Evolutionary conservation across 2,329 filamentous ascomycete species (phyloP), one percentile per base, ranked within the genome.

Genomic region (Pseudohalonectria lignicola): DNA sequence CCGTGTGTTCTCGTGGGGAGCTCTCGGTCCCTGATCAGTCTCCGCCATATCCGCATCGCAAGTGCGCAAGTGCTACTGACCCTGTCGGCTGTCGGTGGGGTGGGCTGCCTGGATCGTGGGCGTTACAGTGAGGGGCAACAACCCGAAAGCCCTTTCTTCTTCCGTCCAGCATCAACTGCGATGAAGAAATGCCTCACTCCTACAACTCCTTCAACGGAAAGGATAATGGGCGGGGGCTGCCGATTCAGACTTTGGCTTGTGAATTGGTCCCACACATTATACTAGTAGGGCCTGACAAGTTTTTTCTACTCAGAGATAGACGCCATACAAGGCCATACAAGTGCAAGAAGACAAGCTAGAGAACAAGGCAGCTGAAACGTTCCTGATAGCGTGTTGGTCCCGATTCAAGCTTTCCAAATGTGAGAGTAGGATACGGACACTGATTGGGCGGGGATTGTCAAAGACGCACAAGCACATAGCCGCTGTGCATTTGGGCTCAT

Each of bases 401-500:
- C n/a, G 23, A 12, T 26, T 26, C 23, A 26, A 26, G 12, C 23
- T 12, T 26, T 8, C 8, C 23, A 26, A 26, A 26, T 26, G 7
- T 26, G 7, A 12, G 23, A 12, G 23, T 8, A 26, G 23, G 29
- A 8, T n/a, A 26, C 5, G 36, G 15, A 32, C 12, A 3, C 20
- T 33, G 19, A 39, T 39, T 39, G 38, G 33, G 18, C n/a, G 8
- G 29, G 9, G 9, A 7, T 8, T 8, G 36, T 26, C n/a, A n/a
- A 29, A 31, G 38, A 35, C 38, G 38, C 38, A 35, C 38, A 34
- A 31, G 32, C 31, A 29, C 38, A 25, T 39, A 35, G 33, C 38
- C 38, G 38, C 38, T 36, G 25, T 39, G 38, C 38, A 39, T 39
- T 35, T 17, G 31, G n/a, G 15, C 36, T 36, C 36, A 38, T 38